Base-by-base conservation (phyloP, 2,329 filamentous ascomycete genomes). In the Orbilia quercus region DNA sequence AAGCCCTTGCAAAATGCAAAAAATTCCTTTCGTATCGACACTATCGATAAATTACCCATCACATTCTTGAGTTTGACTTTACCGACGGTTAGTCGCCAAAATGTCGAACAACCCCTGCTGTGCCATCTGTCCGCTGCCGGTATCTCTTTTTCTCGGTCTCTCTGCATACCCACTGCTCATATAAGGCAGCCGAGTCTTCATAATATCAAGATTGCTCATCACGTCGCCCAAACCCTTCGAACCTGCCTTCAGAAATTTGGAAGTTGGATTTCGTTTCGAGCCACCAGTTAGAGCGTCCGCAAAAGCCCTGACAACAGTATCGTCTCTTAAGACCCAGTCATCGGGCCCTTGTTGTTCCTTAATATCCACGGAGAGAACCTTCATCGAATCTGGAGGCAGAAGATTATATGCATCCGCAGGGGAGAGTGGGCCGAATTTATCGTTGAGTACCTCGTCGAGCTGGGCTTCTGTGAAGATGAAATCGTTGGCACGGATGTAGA, bases 391-490 rank as follows among this genome's bases (percentile, higher is more conserved):
- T 1, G 62, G 28, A 4, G 28, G 28, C 5, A 66, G 51, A 20
- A 66, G n/a, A 5, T 44, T 9, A 22, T 28, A 18, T 7, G 36
- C 1, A 31, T 66, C 70, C 2, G 62, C 70, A 11, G 34, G 25
- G 31, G n/a, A 31, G 11, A 63, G 77, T 74, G 80, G 80, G 65
- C 78, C 80, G 79, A 85, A 87, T 80, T 83, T 83, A 75, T 87
- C 84, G 23, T 88, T 87, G 97, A 99, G n/a, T 89, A 84, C 75
- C 84, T 82, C 83, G 77, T 90, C 86, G 34, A 99, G 85, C 80
- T 96, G 89, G 55, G 85, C 82, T 80, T 96, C 92, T 22, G 86
- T 89, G 16, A 92, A 89, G 79, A 99, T 97, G 82, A 98, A 99
- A 40, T 87, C 84, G 23, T 90, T 87, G 3, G 95, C 92, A 77